phyloP scores from a whole-genome alignment of 768 basidiomycete genomes.

The Amanita rimosa region DNA sequence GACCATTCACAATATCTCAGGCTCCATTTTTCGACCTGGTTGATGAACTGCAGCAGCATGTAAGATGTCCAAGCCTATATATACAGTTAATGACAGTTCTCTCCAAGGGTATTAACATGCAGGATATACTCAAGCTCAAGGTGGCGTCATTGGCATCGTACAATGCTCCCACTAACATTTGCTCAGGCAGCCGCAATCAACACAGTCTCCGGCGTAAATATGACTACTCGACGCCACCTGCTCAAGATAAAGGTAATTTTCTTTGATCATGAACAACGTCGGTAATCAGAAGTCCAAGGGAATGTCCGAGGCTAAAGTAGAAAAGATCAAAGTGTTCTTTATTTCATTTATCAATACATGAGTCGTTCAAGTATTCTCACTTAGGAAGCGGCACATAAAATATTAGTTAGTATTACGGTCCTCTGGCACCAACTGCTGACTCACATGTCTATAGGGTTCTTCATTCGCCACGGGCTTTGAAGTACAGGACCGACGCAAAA shows the following conservation, averaged over 20 bases:
- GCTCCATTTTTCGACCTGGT: slow-evolving; percentile 61
- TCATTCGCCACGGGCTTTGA: slow-evolving; percentile 89
- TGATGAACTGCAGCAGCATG: slow-evolving; percentile 81
- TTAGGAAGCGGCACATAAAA: slow-evolving; percentile 85
- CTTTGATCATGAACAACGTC: slow-evolving; percentile 4
- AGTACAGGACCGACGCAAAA: slow-evolving; percentile 76
- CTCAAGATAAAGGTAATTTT: slow-evolving; percentile 81
- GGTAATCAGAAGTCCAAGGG: slow-evolving; percentile 37
- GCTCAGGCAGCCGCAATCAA: slow-evolving; percentile 69
- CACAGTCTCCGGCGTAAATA: slow-evolving; percentile 79
- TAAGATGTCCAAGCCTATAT: slow-evolving; percentile 18
- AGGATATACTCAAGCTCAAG: slow-evolving; percentile 92
- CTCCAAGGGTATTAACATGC: slow-evolving; percentile 81
- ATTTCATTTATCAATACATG: background rate
- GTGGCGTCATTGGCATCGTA: slow-evolving; percentile 20
- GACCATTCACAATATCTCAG: slow-evolving; percentile 17
- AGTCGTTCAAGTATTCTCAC: background rate
- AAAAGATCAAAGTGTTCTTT: slow-evolving; percentile 75
- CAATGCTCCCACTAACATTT: slow-evolving; percentile 8
- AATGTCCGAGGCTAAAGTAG: slow-evolving; percentile 94
- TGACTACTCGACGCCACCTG: slow-evolving; percentile 84
- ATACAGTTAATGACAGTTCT: slow-evolving; percentile 7
- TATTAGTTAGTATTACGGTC: slow-evolving; percentile 36
- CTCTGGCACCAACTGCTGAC: background rate
- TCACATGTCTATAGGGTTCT: slow-evolving; percentile 49